These are phyloP conservation scores for Stipa capillata DNA, from an alignment of 176 grass and related monocot genomes.

Conservation along the genomic window DNA sequence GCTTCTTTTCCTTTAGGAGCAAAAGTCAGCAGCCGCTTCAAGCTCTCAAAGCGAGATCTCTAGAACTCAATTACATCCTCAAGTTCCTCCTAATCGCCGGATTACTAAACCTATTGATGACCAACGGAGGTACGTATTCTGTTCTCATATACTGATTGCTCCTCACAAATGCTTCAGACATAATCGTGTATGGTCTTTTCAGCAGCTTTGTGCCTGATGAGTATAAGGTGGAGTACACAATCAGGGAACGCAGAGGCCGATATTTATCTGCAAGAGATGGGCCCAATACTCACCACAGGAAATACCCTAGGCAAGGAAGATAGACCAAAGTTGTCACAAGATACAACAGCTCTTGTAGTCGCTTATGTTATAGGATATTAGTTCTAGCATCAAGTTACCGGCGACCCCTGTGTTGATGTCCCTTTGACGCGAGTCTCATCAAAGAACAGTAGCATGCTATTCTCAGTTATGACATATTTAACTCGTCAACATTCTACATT, in stretches of 20 bases:
- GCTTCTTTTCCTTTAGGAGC: conserved; percentile 23
- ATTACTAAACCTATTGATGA: not conserved
- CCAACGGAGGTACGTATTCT: conserved; percentile 8
- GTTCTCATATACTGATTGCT: not conserved
- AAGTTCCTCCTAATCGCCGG: not conserved
- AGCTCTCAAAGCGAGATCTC: conserved; percentile 1
- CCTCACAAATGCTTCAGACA: not conserved
- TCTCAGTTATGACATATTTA: not conserved
- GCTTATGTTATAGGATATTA: not conserved
- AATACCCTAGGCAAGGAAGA: conserved; percentile 26
- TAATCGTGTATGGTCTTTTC: not conserved
- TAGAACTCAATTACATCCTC: conserved; percentile 9
- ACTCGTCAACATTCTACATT: not conserved
- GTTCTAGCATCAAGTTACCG: not conserved
- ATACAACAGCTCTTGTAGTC: conserved; percentile 1
- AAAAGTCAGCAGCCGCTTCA: not conserved
- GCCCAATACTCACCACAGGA: not conserved
- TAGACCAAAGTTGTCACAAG: not conserved
- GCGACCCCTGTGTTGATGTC: not conserved
- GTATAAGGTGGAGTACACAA: conserved; percentile 15
- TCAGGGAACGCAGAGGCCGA: conserved; percentile 7
- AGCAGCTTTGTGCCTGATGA: conserved; percentile 9
- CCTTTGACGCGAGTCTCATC: not conserved
- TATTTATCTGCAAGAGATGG: conserved; percentile 16
- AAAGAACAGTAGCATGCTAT: not conserved